Percentiles rank a stretch among this genome's conserved stretches.
These are phyloP conservation scores for Diaporthe nobilis DNA, from an alignment of 2,329 filamentous ascomycete genomes.

Conservation along the genomic window DNA sequence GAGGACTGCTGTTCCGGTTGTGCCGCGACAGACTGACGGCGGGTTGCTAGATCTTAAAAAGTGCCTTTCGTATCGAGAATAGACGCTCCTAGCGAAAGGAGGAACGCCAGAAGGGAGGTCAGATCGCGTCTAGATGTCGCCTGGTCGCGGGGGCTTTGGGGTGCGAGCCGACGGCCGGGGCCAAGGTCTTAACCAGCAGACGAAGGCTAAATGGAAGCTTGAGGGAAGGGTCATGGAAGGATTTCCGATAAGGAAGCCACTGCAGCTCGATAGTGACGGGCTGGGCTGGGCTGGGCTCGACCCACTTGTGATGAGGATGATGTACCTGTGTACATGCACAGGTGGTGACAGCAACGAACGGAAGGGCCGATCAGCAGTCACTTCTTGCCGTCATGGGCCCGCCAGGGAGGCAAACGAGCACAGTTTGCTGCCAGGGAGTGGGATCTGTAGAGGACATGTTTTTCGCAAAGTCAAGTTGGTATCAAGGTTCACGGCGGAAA, in stretches of 20 bases:
- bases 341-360: conserved; percentile 10
- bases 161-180: conserved; percentile 10
- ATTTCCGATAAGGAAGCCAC: conserved; percentile 3
- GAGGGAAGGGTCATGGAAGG: conserved; percentile 39
- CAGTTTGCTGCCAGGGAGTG: not conserved
- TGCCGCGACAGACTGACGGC: not conserved
- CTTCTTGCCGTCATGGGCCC: conserved; percentile 11
- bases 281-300: conserved; percentile 22
- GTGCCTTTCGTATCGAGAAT: conserved; percentile 8
- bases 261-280: conserved; percentile 16
- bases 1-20: not conserved
- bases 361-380: conserved; percentile 32
- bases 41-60: not conserved
- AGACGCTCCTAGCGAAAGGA: conserved; percentile 17
- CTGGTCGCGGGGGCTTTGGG: conserved; percentile 8
- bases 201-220: conserved; percentile 31
- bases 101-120: conserved; percentile 29
- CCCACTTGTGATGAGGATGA: not conserved
- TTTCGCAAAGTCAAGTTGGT: not conserved
- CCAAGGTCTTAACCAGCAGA: conserved; percentile 10
- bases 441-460: not conserved
- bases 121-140: conserved; percentile 10
- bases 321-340: conserved; percentile 21
- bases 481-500: conserved; percentile 29
- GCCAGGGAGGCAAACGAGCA: not conserved